Percentiles rank a stretch among this genome's conserved stretches.
These are phyloP conservation scores for Rutstroemia sydowiana DNA, from an alignment of 2,329 filamentous ascomycete species.

Conservation along the genomic window DNA sequence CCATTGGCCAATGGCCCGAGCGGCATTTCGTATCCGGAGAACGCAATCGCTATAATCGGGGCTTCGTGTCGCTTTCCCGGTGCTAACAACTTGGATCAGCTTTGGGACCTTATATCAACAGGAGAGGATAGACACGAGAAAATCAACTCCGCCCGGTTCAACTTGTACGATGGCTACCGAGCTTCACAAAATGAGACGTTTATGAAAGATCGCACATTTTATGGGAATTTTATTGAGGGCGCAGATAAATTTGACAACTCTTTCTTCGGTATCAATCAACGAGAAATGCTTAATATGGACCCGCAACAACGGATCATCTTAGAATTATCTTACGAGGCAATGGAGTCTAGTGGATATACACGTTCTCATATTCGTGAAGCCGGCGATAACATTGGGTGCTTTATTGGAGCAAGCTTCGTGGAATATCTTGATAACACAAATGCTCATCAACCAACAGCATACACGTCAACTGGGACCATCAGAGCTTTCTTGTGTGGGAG, in stretches of 20 bases:
- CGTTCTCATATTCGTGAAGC: background rate
- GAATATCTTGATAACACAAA: conserved; percentile 13
- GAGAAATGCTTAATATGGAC: conserved; percentile 17
- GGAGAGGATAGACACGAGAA: conserved; percentile 36
- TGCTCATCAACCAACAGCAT: conserved; percentile 4
- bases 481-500: conserved; percentile 33
- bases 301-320: conserved; percentile 12
- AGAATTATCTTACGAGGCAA: conserved; percentile 10
- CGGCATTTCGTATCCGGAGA: background rate
- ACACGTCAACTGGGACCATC: conserved; percentile 27
- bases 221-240: conserved; percentile 12
- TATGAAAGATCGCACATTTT: background rate
- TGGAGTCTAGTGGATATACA: conserved; percentile 10
- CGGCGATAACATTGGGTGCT: conserved; percentile 11
- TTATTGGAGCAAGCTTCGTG: conserved; percentile 6
- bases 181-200: conserved; percentile 7
- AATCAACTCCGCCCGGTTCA: conserved; percentile 13
- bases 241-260: conserved; percentile 11
- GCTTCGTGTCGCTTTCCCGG: conserved; percentile 46
- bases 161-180: conserved; percentile 7
- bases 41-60: conserved; percentile 42
- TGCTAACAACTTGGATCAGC: conserved; percentile 46
- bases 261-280: conserved; percentile 11
- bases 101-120: conserved; percentile 69
- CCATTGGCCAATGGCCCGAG: no score